A percentile compares a stretch with the other conserved stretches of the same genome.
Evolutionary conservation across 208 protist genomes (phyloP).

Genomic region (Leptomonas pyrrhocoris): DNA sequence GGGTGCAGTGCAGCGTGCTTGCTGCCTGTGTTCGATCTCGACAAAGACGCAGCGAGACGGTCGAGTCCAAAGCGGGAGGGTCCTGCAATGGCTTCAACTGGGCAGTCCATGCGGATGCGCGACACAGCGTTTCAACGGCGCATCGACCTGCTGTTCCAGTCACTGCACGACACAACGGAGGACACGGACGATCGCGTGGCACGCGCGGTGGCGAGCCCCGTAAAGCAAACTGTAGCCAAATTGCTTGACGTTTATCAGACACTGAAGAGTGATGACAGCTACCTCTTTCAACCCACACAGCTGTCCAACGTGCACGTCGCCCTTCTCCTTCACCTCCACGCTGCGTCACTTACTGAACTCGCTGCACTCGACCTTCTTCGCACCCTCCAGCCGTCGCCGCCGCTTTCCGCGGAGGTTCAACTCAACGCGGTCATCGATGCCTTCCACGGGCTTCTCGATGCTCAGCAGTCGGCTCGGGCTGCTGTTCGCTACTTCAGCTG

Average conservation of each 20-base stretch:
- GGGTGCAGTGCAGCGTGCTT: neutral
- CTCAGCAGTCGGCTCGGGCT: constrained; percentile 5
- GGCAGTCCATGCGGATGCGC: neutral
- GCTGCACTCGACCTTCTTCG: neutral
- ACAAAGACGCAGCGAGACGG: neutral
- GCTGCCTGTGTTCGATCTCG: neutral
- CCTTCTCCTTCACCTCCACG: neutral
- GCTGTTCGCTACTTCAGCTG: neutral
- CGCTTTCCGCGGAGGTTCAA: neutral
- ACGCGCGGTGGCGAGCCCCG: neutral
- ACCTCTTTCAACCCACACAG: neutral
- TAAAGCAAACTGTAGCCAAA: neutral
- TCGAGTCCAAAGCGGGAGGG: neutral
- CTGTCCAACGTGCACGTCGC: neutral
- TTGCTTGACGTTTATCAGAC: neutral
- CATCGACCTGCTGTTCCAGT: neutral
- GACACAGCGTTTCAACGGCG: neutral
- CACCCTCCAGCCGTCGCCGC: neutral
- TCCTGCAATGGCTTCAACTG: neutral
- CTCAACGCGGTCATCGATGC: neutral
- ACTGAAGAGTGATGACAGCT: neutral
- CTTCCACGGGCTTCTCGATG: constrained; percentile 5
- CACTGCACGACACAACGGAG: neutral
- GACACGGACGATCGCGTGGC: neutral
- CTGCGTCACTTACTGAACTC: neutral